Percentiles rank a stretch among this genome's conserved stretches.
These are phyloP conservation scores for Mimosa pudica DNA, from an alignment of 306 rosid species.

Conservation along the genomic window DNA sequence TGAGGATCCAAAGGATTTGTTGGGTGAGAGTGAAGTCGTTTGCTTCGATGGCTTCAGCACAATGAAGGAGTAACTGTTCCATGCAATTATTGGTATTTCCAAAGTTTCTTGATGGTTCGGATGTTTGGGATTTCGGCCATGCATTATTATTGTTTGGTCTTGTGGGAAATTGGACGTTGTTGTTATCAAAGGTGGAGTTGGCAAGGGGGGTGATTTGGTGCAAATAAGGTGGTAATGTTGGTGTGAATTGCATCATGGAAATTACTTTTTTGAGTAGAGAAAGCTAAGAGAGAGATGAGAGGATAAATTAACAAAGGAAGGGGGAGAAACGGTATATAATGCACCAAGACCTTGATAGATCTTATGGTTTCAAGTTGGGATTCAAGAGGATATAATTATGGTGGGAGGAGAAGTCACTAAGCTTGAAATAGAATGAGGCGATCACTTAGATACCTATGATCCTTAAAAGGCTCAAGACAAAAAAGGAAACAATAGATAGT, in stretches of 20 bases:
- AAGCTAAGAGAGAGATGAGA: neutral
- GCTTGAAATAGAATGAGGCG: no score
- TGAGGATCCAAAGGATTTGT: constrained; percentile 91
- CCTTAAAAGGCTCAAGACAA: no score
- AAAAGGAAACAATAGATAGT: no score
- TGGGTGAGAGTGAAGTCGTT: constrained; percentile 87
- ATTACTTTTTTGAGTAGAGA: neutral
- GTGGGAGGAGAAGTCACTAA: no score
- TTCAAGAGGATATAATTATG: no score
- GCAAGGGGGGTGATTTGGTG: constrained; percentile 53
- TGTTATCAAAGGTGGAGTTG: constrained; percentile 51
- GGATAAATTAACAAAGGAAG: neutral
- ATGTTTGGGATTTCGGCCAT: constrained; percentile 70
- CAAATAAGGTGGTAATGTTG: constrained; percentile 35
- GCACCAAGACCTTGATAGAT: no score
- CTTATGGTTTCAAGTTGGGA: no score
- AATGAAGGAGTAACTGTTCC: constrained; percentile 85
- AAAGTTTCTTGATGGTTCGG: constrained; percentile 57
- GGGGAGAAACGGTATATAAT: no score
- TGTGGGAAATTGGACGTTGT: constrained; percentile 48
- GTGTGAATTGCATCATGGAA: constrained; percentile 73
- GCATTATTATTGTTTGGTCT: constrained; percentile 39
- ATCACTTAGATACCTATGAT: no score
- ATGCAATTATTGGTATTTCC: constrained; percentile 75
- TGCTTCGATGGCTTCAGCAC: constrained; percentile 82